Conservation (phyloP, 1,284 basidiomycete genomes). For the Paramarasmius palmivorus region DNA sequence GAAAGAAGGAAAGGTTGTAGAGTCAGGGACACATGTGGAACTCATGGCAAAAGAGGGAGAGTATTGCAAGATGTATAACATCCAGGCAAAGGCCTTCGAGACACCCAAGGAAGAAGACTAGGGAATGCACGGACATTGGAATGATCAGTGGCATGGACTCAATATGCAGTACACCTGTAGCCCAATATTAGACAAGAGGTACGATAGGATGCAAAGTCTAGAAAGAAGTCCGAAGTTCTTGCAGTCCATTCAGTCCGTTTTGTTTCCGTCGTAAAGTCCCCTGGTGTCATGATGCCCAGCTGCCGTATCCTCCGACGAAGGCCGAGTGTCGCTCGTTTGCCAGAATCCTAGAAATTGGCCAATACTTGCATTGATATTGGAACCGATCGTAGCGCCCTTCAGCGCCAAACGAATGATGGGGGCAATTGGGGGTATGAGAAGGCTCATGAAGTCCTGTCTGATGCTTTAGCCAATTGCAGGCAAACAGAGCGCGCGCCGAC, state of each 20-base stretch:
- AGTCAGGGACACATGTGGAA: conserved; percentile 54
- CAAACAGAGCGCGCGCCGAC: conserved; percentile 13
- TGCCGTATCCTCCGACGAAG: neutral
- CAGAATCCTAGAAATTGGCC: conserved; percentile 44
- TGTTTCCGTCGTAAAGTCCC: conserved; percentile 13
- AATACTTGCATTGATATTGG: conserved; percentile 43
- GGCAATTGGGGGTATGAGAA: conserved; percentile 50
- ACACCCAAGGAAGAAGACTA: too few species aligned
- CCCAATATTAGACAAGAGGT: too few species aligned
- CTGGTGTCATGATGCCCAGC: neutral
- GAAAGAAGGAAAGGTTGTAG: conserved; percentile 54
- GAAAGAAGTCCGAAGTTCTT: neutral
- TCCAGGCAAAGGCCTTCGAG: conserved; percentile 1
- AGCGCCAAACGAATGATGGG: conserved; percentile 42
- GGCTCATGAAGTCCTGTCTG: conserved; percentile 46
- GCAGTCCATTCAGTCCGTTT: conserved; percentile 8
- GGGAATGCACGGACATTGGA: too few species aligned
- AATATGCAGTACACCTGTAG: too few species aligned
- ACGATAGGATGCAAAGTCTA: too few species aligned
- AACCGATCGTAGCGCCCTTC: conserved; percentile 36
- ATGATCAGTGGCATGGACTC: too few species aligned
- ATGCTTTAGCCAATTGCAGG: neutral
- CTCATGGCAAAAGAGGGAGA: conserved; percentile 47
- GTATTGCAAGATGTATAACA: conserved; percentile 53
- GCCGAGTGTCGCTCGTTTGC: conserved; percentile 18